Evolutionary conservation across 768 basidiomycete genomes (phyloP), one percentile per base, ranked within the genome.

Genomic region (Daedalea quercina): DNA sequence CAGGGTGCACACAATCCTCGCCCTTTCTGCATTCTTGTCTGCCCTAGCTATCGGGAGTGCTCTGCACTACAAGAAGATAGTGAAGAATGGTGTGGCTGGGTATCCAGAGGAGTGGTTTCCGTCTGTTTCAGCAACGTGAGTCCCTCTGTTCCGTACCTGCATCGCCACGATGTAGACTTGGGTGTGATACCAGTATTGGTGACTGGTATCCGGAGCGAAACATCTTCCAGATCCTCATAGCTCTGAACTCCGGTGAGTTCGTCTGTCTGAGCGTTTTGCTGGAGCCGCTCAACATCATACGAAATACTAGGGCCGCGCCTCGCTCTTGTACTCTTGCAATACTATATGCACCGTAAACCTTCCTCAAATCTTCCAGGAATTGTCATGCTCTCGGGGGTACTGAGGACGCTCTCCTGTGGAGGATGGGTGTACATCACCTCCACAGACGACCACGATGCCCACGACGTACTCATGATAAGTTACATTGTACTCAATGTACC

Each of bases 401-500:
- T 88, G 17, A 75, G 92, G 54, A 92, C 92, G 0, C 66, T 94
- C 28, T 76, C 81, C 2, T 94, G 92, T 60, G 93, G 90, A 28
- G 91, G 93, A 24, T 95, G 92, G 92, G 90, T 94, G 25, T 95
- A 84, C 61, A 82, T 94, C 61, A 94, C 93, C 0, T 89, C 88
- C 2, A 81, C 71, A 48, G 92, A 94, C 64, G 78, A 88, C 68
- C 90, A 91, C 59, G 85, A 88, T 61, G 73, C 75, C 13, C 93
- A 95, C 69, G 93, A 95, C 64, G 69, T 92, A 34, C 81, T 84
- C 64, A 95, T 95, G 93, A 83, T 94, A 54, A 66, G 77, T 48
- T 95, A 94, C 63, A 87, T 95, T 56, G 74, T 89, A 3, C 79
- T 82, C 65, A 92, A 89, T 61, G 61, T 92, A 2, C 93, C 93